Conservation (phyloP, 768 basidiomycete genomes). For the Russula emetica region DNA sequence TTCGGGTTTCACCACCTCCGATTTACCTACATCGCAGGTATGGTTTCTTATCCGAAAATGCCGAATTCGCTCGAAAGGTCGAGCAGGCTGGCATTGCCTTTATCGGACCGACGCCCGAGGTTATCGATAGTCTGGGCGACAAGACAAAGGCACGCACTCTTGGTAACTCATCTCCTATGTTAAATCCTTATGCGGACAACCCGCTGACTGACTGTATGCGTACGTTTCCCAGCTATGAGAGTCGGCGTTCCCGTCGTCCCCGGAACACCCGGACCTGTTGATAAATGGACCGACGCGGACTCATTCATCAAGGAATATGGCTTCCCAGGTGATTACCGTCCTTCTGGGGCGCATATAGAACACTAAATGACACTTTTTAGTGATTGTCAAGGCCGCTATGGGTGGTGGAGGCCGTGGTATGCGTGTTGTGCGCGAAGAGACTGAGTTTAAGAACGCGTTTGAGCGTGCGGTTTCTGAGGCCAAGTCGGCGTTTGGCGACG, state of each 20-base stretch:
- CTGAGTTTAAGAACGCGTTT: conserved; percentile 84
- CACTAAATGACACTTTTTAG: conserved; percentile 37
- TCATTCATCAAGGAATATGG: conserved; percentile 94
- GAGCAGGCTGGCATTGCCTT: conserved; percentile 97
- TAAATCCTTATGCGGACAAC: conserved; percentile 15
- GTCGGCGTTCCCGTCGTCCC: conserved; percentile 95
- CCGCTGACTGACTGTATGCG: conserved; percentile 9
- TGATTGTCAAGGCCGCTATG: conserved; percentile 99
- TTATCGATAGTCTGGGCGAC: conserved; percentile 96
- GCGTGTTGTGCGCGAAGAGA: conserved; percentile 95
- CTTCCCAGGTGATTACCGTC: conserved; percentile 63
- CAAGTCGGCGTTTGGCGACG: conserved; percentile 95
- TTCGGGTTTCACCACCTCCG: background rate
- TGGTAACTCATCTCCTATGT: conserved; percentile 43
- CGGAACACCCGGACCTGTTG: conserved; percentile 95
- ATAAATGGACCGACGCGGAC: conserved; percentile 69
- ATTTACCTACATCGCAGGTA: conserved; percentile 50
- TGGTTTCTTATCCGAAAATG: conserved; percentile 97
- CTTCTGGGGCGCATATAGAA: conserved; percentile 6
- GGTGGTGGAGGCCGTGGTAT: conserved; percentile 98
- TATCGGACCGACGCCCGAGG: conserved; percentile 91
- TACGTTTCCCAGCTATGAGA: conserved; percentile 61
- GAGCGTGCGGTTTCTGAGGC: conserved; percentile 93
- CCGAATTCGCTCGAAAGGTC: conserved; percentile 93
- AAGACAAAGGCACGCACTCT: conserved; percentile 96